Evolutionary conservation across 1,284 basidiomycete genomes (phyloP).

Genomic region (Pascua guehoae): DNA sequence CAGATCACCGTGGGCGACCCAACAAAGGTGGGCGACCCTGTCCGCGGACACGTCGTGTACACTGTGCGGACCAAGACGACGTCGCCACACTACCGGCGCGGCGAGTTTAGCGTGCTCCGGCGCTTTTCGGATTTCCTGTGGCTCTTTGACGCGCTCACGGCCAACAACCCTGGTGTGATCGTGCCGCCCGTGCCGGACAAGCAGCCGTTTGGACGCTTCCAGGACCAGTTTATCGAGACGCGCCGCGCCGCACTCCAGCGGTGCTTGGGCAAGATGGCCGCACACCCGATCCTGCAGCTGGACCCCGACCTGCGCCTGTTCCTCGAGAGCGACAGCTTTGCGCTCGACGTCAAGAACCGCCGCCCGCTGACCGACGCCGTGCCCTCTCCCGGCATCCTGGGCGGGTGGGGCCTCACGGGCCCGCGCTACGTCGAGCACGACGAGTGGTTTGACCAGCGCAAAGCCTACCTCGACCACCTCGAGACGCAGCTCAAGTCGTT

Average conservation of each 20-base stretch:
- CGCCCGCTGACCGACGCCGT: constrained; percentile 12
- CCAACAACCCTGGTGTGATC: constrained; percentile 94
- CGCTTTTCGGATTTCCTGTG: constrained; percentile 97
- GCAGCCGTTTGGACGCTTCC: constrained; percentile 82
- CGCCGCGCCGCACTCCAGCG: constrained; percentile 78
- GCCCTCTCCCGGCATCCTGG: constrained; percentile 59
- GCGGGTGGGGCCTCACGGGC: constrained; percentile 62
- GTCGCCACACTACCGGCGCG: constrained; percentile 73
- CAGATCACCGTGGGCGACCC: constrained; percentile 84
- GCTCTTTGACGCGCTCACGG: constrained; percentile 83
- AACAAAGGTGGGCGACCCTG: constrained; percentile 87
- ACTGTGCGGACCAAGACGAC: constrained; percentile 88
- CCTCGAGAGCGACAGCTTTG: constrained; percentile 79
- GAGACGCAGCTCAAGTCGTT: constrained; percentile 83
- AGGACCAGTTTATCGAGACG: constrained; percentile 80
- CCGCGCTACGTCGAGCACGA: constrained; percentile 88
- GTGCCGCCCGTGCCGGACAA: constrained; percentile 97
- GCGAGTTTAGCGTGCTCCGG: constrained; percentile 81
- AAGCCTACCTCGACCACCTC: constrained; percentile 77
- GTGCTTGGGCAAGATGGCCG: constrained; percentile 80
- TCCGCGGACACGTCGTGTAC: constrained; percentile 88
- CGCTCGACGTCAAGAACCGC: constrained; percentile 62
- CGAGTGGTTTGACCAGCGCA: constrained; percentile 94
- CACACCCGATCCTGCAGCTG: constrained; percentile 78
- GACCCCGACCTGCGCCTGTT: constrained; percentile 82